Conservation (phyloP, 2,329 filamentous ascomycete species). For the Scytalidium sp. region DNA sequence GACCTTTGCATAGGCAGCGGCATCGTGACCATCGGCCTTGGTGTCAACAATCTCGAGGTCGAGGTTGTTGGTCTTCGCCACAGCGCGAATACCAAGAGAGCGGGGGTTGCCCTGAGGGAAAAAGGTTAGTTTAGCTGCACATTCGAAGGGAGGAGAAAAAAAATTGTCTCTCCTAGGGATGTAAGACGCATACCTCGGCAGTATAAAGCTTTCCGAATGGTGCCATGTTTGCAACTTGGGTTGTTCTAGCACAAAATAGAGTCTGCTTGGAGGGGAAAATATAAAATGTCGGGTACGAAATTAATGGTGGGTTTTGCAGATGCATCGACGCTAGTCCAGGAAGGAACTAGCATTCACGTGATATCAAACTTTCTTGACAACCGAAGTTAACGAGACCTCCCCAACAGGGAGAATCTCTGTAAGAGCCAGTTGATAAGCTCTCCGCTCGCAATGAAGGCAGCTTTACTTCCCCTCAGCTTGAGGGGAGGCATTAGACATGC, state of each 20-base stretch:
- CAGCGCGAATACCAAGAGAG: slow-evolving; percentile 82
- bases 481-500: slow-evolving; percentile 22
- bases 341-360: background rate
- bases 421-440: background rate
- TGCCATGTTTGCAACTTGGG: slow-evolving; percentile 57
- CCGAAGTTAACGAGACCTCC: background rate
- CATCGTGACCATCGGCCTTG: slow-evolving; percentile 60
- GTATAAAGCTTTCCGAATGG: slow-evolving; percentile 98
- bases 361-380: background rate
- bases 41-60: slow-evolving; percentile 83
- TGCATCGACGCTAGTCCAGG: background rate
- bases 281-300: background rate
- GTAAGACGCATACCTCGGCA: slow-evolving; percentile 57
- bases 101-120: slow-evolving; percentile 75
- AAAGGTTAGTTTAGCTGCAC: slow-evolving; percentile 12
- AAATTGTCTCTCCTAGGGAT: slow-evolving; percentile 20
- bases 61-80: slow-evolving; percentile 96
- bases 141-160: slow-evolving; percentile 10
- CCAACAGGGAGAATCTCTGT: background rate
- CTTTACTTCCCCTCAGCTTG: slow-evolving; percentile 23
- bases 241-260: background rate
- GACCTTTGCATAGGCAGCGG: slow-evolving; percentile 76
- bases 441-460: slow-evolving; percentile 25
- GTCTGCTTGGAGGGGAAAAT: background rate
- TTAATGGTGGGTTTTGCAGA: background rate